These are phyloP conservation scores for Citrus mangshanensis DNA, from an alignment of 345 rosid genomes.

Conservation along the genomic window DNA sequence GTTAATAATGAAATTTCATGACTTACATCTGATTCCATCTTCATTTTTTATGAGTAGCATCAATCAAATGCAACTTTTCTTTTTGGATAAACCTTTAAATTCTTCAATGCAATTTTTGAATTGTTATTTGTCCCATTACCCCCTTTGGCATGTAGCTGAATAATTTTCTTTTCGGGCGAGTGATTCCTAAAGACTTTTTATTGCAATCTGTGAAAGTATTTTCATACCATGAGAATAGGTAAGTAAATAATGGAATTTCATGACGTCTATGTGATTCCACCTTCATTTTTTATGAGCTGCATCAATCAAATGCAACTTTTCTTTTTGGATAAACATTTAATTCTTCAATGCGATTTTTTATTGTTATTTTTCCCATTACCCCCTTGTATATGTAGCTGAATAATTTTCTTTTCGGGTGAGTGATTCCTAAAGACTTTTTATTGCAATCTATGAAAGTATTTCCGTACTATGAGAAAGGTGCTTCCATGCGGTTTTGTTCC, in stretches of 20 bases:
- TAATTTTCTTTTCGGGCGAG: background rate
- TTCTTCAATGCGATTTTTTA: background rate
- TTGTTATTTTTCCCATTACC: background rate
- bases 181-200: background rate
- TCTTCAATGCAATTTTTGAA: background rate
- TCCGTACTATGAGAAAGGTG: background rate
- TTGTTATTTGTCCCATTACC: background rate
- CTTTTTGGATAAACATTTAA: background rate
- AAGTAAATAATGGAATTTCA: no score
- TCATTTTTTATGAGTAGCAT: background rate
- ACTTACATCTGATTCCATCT: background rate
- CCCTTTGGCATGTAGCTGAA: background rate
- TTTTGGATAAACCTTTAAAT: background rate
- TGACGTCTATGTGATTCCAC: background rate
- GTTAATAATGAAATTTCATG: slow-evolving; percentile 1
- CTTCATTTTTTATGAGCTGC: background rate
- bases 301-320: background rate
- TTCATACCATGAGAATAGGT: background rate
- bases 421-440: background rate
- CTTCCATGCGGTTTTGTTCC: background rate
- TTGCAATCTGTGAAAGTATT: background rate
- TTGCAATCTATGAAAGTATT: background rate
- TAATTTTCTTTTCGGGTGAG: background rate
- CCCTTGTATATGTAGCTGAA: background rate
- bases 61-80: background rate